Evolutionary conservation across 1,284 basidiomycete species (phyloP), one percentile per base, ranked within the genome.

Genomic region (Ustanciosporium gigantosporum): DNA sequence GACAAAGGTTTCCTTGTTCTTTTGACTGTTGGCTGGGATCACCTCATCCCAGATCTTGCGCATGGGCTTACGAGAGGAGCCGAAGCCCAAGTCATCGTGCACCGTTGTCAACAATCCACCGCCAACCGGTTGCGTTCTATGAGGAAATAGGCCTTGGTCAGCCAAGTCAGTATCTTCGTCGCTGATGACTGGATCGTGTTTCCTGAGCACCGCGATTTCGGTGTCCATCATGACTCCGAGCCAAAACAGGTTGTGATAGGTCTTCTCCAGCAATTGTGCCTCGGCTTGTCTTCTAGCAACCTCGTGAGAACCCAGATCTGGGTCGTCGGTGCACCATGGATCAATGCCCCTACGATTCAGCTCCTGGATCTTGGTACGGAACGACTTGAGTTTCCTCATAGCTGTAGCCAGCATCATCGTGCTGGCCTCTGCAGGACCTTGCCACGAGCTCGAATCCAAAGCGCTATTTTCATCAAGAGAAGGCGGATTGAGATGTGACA

Each of bases 381-480:
- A 60, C 0, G 46, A 44, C 29, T 50, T 50, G 39, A 60, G 50
- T 23, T 60, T 60, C 6, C 57, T 46, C 50, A 53, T 53, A 14
- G 57, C 57, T 4, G 57, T 55, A 17, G 57, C 57, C 20, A 60
- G 46, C 57, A 60, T 60, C 57, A 60, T 60, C 4, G 57, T 60
- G 32, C 46, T 50, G 4, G 57, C 57, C 35, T 60, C 57, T 2
- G 57, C 57, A 0, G 42, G 39, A 39, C 46, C 48, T 35, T 60
- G 57, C 57, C 57, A 60, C 4, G 46, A 46, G 20, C 37, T 40
- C 9, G 57, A 55, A 34, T 60, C 57, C 8, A 55, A 41, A 24
- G 57, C 57, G 24, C 42, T 49, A 38, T 60, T 60, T 31, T 60
- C 57, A 24, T 60, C 41, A n/a, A 60, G 50, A n/a, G 56, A 52